Conservation (phyloP, 768 basidiomycete species). For the Mycena alexandri region DNA sequence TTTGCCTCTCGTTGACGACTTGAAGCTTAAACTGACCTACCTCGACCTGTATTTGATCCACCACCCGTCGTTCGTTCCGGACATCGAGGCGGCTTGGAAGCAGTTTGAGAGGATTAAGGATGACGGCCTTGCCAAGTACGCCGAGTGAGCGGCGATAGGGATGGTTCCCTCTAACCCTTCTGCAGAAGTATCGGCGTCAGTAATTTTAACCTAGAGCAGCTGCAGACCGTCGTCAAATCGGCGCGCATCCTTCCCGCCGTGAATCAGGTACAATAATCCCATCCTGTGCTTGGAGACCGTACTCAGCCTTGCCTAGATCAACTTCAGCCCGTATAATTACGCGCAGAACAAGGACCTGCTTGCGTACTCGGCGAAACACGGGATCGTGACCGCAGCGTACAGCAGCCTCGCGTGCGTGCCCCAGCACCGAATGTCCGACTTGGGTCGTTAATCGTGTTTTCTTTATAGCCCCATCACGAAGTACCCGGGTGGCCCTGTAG, state of each 20-base stretch:
- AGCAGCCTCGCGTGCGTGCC: constrained; percentile 61
- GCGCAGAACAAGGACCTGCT: constrained; percentile 59
- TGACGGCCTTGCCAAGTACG: constrained; percentile 57
- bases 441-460: constrained; percentile 15
- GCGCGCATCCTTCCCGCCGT: constrained; percentile 74
- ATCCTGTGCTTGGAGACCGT: no score
- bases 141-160: not conserved
- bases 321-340: constrained; percentile 71
- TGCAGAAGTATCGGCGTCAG: constrained; percentile 79
- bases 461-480: constrained; percentile 65
- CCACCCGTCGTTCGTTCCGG: constrained; percentile 49
- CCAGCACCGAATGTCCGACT: not conserved
- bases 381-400: constrained; percentile 69
- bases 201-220: constrained; percentile 69
- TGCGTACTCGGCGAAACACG: constrained; percentile 61
- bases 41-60: constrained; percentile 84
- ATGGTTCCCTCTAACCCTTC: no score
- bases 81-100: constrained; percentile 61
- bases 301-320: constrained; percentile 51
- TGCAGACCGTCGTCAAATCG: constrained; percentile 65
- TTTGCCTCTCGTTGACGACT: not conserved
- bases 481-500: constrained; percentile 75
- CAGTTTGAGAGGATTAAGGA: constrained; percentile 54
- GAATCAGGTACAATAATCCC: constrained; percentile 68
- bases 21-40: constrained; percentile 69